Conservation (phyloP, 192 early-diverging fungal genomes). For the Coemansia sp. region DNA sequence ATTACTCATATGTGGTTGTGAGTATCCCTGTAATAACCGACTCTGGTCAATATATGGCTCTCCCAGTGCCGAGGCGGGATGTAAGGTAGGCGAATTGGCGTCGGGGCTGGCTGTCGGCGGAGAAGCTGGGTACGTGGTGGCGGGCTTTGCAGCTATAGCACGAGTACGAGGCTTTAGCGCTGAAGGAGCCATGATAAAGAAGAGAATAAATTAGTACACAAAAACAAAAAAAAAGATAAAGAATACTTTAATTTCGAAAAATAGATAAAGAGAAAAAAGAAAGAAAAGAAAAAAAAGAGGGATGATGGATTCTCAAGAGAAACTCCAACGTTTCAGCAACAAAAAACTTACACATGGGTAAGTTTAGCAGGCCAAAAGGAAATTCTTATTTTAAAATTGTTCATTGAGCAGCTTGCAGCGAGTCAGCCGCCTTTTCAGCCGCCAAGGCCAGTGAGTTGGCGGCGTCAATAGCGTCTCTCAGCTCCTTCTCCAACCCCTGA, state of each 20-base stretch:
- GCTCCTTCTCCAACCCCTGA: slow-evolving; percentile 30
- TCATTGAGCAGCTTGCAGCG: background rate
- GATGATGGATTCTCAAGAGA: background rate
- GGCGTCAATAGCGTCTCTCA: slow-evolving; percentile 25
- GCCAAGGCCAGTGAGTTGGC: slow-evolving; percentile 40
- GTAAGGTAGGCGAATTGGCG: slow-evolving; percentile 1
- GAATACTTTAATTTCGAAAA: background rate
- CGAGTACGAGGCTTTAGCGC: slow-evolving; percentile 3
- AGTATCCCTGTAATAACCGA: background rate
- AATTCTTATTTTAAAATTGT: background rate
- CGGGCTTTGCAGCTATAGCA: slow-evolving; percentile 2
- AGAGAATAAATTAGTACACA: background rate
- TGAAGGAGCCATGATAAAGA: background rate
- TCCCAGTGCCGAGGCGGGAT: background rate
- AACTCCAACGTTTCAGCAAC: background rate
- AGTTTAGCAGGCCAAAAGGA: background rate
- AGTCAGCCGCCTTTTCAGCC: slow-evolving; percentile 44
- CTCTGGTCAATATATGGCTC: slow-evolving; percentile 11
- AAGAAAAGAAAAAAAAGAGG: background rate
- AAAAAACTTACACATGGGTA: background rate
- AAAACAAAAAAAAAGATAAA: background rate
- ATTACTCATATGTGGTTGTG: background rate
- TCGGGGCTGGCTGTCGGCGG: slow-evolving; percentile 1
- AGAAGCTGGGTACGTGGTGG: background rate
- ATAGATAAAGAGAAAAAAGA: background rate